phyloP scores from a whole-genome alignment of 345 rosid species.

The Nasturtium officinale region DNA sequence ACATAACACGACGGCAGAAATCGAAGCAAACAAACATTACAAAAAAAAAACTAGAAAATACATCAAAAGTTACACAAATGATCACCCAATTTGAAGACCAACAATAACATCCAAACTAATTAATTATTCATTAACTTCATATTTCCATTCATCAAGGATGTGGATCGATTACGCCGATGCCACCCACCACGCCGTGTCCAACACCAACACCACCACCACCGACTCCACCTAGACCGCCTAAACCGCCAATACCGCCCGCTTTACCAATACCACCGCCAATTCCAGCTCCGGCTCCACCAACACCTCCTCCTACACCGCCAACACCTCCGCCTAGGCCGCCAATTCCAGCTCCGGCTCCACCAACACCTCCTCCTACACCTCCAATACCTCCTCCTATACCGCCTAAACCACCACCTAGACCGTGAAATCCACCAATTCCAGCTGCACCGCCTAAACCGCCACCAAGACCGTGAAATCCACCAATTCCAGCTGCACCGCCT shows the following conservation, averaged over 20 bases:
- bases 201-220: constrained; percentile 45
- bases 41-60: background rate
- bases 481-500: constrained; percentile 40
- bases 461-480: no score
- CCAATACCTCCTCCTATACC: constrained; percentile 34
- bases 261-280: constrained; percentile 25
- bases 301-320: constrained; percentile 52
- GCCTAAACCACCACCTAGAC: no score
- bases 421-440: no score
- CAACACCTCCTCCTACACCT: constrained; percentile 52
- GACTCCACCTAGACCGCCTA: constrained; percentile 37
- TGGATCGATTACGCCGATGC: constrained; percentile 27
- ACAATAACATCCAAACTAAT: constrained; percentile 19
- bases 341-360: constrained; percentile 44
- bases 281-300: constrained; percentile 46
- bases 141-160: constrained; percentile 32
- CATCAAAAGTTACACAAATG: constrained; percentile 17
- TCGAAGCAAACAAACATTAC: constrained; percentile 23
- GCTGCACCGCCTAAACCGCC: constrained; percentile 39
- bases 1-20: constrained; percentile 13
- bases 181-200: constrained; percentile 33
- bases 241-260: constrained; percentile 34
- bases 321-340: constrained; percentile 45
- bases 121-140: constrained; percentile 12
- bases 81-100: constrained; percentile 8